Base-by-base conservation (phyloP, 768 basidiomycete species). In the Rhizopogon sp. region DNA sequence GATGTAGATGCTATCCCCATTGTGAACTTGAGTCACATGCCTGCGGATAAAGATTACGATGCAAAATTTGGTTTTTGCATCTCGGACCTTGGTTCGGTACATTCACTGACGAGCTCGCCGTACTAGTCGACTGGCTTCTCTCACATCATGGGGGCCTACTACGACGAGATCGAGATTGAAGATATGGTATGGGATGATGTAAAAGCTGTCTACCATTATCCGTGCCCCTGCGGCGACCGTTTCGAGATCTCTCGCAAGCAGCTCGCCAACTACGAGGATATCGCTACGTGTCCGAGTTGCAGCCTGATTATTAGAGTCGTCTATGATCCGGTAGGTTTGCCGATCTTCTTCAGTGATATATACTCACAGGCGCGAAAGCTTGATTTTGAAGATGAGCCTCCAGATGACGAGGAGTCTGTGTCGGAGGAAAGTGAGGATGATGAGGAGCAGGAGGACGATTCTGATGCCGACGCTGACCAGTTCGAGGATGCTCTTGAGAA, bases 91-190 rank as follows among this genome's bases (percentile, higher is more conserved):
- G 35, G 35, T 11, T 11, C 35, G 11, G 10, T 10, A 13, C 35
- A 37, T 37, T 37, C 35, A 37, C 35, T 9, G 35, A 37, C 35
- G 35, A 37, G 11, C 10, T 37, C 10, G 29, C 35, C 17, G 17
- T 42, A 16, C 7, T 41, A 35, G n/a, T 40, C 22, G 37, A 22
- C 20, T 28, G 8, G n/a, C 14, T 16, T 22, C 20, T 37, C 20
- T 43, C 28, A 54, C 40, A 52, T 20, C 4, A 91, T 92, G 90
- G 88, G 85, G 14, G 86, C 87, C 20, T 93, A 90, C 71, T 95
- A 98, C 77, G 94, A 98, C 76, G 95, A 97, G 71, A 84, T 98
- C 28, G 94, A 98, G 68, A 97, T 98, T 52, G 96, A 98, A 66
- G 95, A 97, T 65, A 95, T 97, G 87, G 80, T 74, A 14, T 97